Evolutionary conservation across 495 filamentous ascomycete species (phyloP).

Genomic region (Trichoderma reesei): DNA sequence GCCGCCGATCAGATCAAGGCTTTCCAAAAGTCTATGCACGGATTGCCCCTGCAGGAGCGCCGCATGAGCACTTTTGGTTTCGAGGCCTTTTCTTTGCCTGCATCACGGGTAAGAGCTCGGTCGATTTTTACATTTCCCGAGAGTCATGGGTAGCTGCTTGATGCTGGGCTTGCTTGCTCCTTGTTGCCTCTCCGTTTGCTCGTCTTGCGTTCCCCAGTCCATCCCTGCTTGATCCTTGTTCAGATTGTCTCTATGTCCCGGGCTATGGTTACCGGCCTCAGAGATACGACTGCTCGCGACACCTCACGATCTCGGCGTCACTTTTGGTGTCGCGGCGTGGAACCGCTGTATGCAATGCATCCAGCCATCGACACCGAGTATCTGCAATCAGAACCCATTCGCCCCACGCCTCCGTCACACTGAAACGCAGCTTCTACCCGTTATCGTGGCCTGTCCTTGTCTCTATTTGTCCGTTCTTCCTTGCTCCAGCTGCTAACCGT

Average conservation of each 20-base stretch:
- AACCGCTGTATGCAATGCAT: neutral
- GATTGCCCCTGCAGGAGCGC: constrained; percentile 64
- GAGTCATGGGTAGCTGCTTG: neutral
- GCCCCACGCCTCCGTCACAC: neutral
- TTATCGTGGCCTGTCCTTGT: neutral
- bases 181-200: neutral
- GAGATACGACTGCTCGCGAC: too few relatives aligned
- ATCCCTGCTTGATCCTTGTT: neutral
- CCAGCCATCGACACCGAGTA: neutral
- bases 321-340: neutral
- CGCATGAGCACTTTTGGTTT: constrained; percentile 80
- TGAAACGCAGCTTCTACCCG: neutral
- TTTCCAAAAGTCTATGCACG: constrained; percentile 61
- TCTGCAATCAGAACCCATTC: neutral
- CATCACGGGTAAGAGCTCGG: constrained; percentile 62
- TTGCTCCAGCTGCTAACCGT: neutral
- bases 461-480: neutral
- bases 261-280: too few relatives aligned
- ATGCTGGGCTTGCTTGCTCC: neutral
- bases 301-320: neutral
- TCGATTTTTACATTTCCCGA: neutral
- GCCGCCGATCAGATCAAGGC: constrained; percentile 58
- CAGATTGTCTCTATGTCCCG: too few relatives aligned
- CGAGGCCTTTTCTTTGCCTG: constrained; percentile 78
- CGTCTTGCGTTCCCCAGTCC: neutral